A percentile compares a stretch with the other conserved stretches of the same genome.
These are phyloP conservation scores for Solanum megistacrolobum DNA, from an alignment of 257 asterid genomes.

Conservation along the genomic window DNA sequence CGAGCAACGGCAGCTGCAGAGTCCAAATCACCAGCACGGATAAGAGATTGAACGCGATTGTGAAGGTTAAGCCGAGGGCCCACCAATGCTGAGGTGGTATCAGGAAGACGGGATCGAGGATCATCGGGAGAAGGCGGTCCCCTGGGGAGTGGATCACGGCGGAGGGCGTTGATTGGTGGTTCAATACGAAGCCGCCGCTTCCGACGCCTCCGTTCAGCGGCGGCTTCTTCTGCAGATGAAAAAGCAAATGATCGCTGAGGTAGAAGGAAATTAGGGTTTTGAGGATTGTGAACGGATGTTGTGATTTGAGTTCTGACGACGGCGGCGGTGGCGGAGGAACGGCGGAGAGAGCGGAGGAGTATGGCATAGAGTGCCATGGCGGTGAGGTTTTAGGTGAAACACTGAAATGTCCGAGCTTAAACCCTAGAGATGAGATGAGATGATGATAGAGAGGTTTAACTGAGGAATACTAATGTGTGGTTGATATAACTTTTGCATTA, in stretches of 20 bases:
- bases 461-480: not conserved
- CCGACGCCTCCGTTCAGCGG: constrained; percentile 81
- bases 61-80: constrained; percentile 83
- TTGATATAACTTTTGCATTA: not conserved
- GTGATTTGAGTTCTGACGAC: not conserved
- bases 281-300: not conserved
- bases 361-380: constrained; percentile 19
- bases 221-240: constrained; percentile 86
- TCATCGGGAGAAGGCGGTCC: constrained; percentile 17
- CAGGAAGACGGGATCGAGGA: constrained; percentile 58
- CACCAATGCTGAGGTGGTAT: constrained; percentile 58
- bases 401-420: not conserved
- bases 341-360: constrained; percentile 46
- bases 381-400: not conserved
- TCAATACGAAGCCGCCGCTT: constrained; percentile 86
- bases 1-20: constrained; percentile 70
- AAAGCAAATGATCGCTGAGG: constrained; percentile 44
- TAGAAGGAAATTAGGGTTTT: constrained; percentile 15
- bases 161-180: constrained; percentile 74
- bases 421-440: not conserved
- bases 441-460: not conserved
- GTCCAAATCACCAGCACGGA: constrained; percentile 82
- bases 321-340: constrained; percentile 12
- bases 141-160: constrained; percentile 35
- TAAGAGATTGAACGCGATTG: constrained; percentile 87